Evolutionary conservation across 345 rosid species (phyloP), one percentile per base, ranked within the genome.

Genomic region (Dipteronia dyeriana): DNA sequence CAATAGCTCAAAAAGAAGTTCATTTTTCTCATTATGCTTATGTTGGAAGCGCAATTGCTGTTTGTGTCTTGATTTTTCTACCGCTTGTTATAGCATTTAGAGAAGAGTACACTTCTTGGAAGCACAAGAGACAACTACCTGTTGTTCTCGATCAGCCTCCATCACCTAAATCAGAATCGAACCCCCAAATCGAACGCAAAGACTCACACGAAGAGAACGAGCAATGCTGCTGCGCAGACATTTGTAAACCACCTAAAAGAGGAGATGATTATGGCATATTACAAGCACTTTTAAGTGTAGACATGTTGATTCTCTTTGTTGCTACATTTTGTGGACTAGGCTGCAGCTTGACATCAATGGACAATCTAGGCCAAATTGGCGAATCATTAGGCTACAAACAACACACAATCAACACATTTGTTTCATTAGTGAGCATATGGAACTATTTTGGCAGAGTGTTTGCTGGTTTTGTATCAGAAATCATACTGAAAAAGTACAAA

Each of bases 321-420:
- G 85, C 90, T 0, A 83, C 92, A 53, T 82, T 74, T 29, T 91
- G 94, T 68, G 91, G 96, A 0, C 63, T 90, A 1, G 94, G 94
- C 6, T 88, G 91, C 3, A 87, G 89, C 7, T 68, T 88, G 47
- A 86, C 96, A 0, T 89, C 86, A 4, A 85, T 90, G 9, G 94
- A 90, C 87, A 91, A 91, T 79, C 62, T 90, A 71, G 87, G 88
- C 47, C 96, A 91, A 71, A 90, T 91, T 0, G 96, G 94, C 25
- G 16, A 71, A 5, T 87, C 94, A 3, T 77, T 86, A 4, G 89
- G 89, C 67, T 91, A 91, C 81, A 89, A 87, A 7, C 79, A 71
- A 45, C 66, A 26, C 49, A 87, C 86, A 80, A 78, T 76, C 7
- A 78, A 83, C 43, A 86, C 90, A 14, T 85, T 87, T 31, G 90